Percentiles rank a stretch among this genome's conserved stretches.
phyloP scores from a whole-genome alignment of 352 stramenopile genomes.

The Phytophthora agathidicida region DNA sequence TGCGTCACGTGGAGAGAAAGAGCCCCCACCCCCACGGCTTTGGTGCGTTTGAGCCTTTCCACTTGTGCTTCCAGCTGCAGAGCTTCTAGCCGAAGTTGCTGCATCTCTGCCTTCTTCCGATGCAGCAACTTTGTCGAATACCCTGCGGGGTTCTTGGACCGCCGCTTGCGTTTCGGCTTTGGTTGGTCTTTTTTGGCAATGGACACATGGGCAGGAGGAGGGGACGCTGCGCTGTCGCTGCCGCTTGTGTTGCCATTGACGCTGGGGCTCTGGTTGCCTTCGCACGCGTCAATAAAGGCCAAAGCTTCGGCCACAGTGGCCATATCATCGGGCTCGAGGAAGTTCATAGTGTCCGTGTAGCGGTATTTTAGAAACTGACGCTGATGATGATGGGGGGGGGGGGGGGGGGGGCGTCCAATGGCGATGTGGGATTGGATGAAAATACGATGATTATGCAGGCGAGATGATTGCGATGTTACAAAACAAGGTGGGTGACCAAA shows the following conservation, averaged over 20 bases:
- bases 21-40: conserved; percentile 4
- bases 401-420: neutral
- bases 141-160: conserved; percentile 24
- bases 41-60: conserved; percentile 12
- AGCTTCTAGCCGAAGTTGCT: conserved; percentile 21
- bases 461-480: conserved; percentile 4
- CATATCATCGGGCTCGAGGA: conserved; percentile 22
- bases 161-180: conserved; percentile 19
- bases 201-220: neutral
- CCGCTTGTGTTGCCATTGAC: conserved; percentile 9
- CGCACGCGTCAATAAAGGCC: conserved; percentile 37
- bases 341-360: no score
- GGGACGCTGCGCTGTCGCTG: conserved; percentile 12
- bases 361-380: no score
- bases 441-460: conserved; percentile 23
- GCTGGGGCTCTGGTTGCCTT: conserved; percentile 7
- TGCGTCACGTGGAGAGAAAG: conserved; percentile 10
- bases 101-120: conserved; percentile 39
- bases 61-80: conserved; percentile 22
- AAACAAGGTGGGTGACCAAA: neutral
- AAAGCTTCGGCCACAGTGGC: conserved; percentile 35
- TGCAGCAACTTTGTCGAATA: conserved; percentile 36
- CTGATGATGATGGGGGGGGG: neutral
- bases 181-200: neutral
- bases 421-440: conserved; percentile 2